These are phyloP conservation scores for Medicago ruthenica DNA, from an alignment of 306 rosid genomes.

Conservation along the genomic window DNA sequence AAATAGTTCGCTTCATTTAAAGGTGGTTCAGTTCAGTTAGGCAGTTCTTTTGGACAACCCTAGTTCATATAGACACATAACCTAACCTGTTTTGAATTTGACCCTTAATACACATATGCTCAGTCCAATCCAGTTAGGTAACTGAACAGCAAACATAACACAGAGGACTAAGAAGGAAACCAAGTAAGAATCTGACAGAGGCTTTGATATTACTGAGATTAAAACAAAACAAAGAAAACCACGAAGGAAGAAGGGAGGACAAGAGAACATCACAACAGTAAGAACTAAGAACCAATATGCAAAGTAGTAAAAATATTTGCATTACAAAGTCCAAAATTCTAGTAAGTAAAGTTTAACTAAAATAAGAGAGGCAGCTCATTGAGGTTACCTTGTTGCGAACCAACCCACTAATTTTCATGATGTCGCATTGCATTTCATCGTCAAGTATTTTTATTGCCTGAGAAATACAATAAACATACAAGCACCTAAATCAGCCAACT, in stretches of 20 bases:
- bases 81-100: background rate
- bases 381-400: constrained; percentile 76
- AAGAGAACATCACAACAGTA: background rate
- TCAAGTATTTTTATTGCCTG: constrained; percentile 85
- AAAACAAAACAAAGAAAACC: background rate
- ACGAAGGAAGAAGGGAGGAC: background rate
- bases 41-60: no score
- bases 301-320: background rate
- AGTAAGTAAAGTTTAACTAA: no score
- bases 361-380: constrained; percentile 3
- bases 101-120: background rate
- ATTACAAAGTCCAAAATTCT: no score
- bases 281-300: background rate
- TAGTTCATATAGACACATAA: background rate
- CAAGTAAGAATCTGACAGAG: background rate
- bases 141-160: background rate
- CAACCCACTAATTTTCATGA: constrained; percentile 77
- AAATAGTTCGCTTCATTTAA: no score
- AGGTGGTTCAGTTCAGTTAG: no score
- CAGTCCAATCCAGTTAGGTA: background rate
- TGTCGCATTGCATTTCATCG: constrained; percentile 87
- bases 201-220: background rate
- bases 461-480: constrained; percentile 8
- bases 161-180: background rate
- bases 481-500: constrained; percentile 25